phyloP scores from a whole-genome alignment of 805 yeast genomes.

The Hanseniaspora occidentalis region DNA sequence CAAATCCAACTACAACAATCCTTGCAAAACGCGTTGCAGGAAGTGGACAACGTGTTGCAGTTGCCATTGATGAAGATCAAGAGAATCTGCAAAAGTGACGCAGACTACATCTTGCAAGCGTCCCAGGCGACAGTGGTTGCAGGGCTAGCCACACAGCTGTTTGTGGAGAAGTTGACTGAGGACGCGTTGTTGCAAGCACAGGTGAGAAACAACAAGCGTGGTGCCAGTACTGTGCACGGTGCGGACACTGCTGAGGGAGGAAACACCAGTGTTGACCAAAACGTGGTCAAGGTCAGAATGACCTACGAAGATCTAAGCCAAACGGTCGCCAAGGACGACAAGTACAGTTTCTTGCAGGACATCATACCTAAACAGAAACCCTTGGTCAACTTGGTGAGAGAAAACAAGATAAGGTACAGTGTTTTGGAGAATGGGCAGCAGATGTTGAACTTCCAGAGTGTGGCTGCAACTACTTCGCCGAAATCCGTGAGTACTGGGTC shows the following conservation, averaged over 20 bases:
- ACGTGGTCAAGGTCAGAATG: constrained; percentile 6
- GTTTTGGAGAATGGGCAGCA: constrained; percentile 10
- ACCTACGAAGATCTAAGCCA: constrained; percentile 14
- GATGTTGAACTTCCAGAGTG: constrained; percentile 1
- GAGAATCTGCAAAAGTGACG: constrained; percentile 17
- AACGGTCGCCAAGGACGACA: constrained; percentile 10
- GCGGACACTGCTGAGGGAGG: neutral
- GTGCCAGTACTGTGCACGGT: neutral
- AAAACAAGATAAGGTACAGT: constrained; percentile 19
- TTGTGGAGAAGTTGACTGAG: constrained; percentile 12
- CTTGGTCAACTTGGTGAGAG: constrained; percentile 13
- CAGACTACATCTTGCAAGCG: constrained; percentile 14
- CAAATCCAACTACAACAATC: too few relatives aligned
- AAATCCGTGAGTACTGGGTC: neutral
- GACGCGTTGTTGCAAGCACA: constrained; percentile 14
- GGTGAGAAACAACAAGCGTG: constrained; percentile 2
- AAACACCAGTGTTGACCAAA: neutral
- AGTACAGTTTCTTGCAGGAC: constrained; percentile 14
- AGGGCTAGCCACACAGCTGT: constrained; percentile 16
- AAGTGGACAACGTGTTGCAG: constrained; percentile 2
- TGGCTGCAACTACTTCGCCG: neutral
- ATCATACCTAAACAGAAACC: constrained; percentile 16
- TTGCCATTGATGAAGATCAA: constrained; percentile 17
- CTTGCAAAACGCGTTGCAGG: constrained; percentile 1
- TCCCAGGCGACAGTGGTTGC: constrained; percentile 14